Evolutionary conservation across 495 filamentous ascomycete genomes (phyloP), one percentile per base, ranked within the genome.

Genomic region (Glarea lozoyensis): DNA sequence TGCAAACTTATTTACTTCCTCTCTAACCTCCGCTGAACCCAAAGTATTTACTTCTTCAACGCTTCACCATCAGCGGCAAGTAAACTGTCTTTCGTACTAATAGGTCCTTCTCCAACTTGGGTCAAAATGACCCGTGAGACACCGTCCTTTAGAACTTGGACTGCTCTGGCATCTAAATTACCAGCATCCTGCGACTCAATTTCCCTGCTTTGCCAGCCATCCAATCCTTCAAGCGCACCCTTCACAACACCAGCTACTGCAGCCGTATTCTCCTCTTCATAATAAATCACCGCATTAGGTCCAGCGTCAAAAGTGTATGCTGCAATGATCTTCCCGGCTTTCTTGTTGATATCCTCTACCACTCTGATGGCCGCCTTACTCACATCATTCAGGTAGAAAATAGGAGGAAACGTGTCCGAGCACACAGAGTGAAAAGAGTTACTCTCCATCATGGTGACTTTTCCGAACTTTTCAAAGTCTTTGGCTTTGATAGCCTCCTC

Each of bases 261-360:
- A 18, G 66, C 72, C 37, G 79, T 75, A 53, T 89, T 75, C 70
- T 85, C 68, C 62, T 87, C 84, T 22, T 84, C 74, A 49, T 88
- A 96, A 63, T 97, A 99, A 32, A 99, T 79, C 21, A 99, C 92
- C 22, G 86, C 84, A 60, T 99, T 99, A 49, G 92, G 93, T 33
- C 92, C 92, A 1, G 92, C 92, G 62, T 99, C 92, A 57, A 95
- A 99, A 0, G 92, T 99, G 61, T 99, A 99, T 15, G 92, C 90
- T 9, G 83, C 85, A 2, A 96, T 73, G 1, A 69, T 76, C 63
- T 75, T 79, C 33, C 85, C 84, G 13, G 74, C 78, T 9, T 71
- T 71, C 25, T 65, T 62, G 61, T 99, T 99, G 63, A 97, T 83
- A 30, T 76, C 77, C 66, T 97, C 87, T 20, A 96, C 89, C 2